Evolutionary conservation across 441 rosid genomes (phyloP), one percentile per base, ranked within the genome.

Genomic region (Aquilaria agallochum): DNA sequence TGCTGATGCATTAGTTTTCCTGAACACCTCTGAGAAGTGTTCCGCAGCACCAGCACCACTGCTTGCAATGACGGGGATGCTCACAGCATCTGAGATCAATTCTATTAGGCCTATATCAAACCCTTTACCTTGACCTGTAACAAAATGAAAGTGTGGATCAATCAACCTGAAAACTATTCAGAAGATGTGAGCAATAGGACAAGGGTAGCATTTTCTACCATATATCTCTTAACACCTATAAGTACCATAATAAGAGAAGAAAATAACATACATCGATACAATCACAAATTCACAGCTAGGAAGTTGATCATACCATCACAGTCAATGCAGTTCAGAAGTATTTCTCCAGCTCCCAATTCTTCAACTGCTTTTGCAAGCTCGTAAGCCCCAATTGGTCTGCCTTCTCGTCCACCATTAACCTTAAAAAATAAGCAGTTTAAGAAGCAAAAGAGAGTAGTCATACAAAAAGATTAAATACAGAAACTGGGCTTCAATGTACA

Each of bases 401-500:
- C 98, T 73, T 95, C 98, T 78, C 97, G 87, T 47, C 98, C 99
- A 32, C 99, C 99, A 63, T 77, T 86, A 64, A 92, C 97, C 99
- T 95, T 72, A 62, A 66, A 9, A 61, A 59, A 11, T 12, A 60
- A 55, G 59, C 53, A 52, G 31, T 31, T 55, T 58, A 53, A 58
- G 36, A 47, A 59, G 50, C 45, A 55, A 58, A 47, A 44, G 20
- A 67, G 30, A 53, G 63, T 48, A 47, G 55, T 63, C 59, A 52
- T 30, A 45, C 31, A 51, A 71, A 55, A 58, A 42, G 55, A 27
- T 49, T 44, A 49, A 65, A 8, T 15, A 36, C 30, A 34, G 42
- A 20, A 1, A 20, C 20, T 20, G 20, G 20, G 20, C 20, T 20
- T 20, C 20, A 20, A 20, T 20, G 20, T 20, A 20, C 20, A 20